A percentile compares a stretch with the other conserved stretches of the same genome.
Conservation (phyloP, 2,329 filamentous ascomycete genomes). For the Laburnicola sp. region DNA sequence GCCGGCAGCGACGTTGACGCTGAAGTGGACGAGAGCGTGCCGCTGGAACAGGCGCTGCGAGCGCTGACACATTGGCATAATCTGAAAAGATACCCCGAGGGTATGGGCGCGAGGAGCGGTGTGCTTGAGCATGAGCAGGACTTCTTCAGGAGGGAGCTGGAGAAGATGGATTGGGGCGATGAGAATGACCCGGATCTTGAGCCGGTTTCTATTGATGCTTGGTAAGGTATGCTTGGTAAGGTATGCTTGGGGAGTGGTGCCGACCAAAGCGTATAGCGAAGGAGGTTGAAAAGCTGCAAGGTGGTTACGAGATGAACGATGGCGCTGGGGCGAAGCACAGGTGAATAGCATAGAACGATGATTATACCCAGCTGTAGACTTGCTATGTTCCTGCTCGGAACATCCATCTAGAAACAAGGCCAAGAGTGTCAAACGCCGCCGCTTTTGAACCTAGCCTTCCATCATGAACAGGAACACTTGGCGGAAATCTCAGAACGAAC, state of each 20-base stretch:
- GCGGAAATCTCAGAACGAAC: neutral
- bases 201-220: slow-evolving; percentile 28
- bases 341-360: too few relatives aligned
- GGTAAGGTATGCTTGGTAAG: slow-evolving; percentile 38
- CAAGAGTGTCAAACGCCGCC: slow-evolving; percentile 8
- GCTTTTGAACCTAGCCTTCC: neutral
- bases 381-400: too few relatives aligned
- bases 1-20: slow-evolving; percentile 88
- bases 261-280: too few relatives aligned
- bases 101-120: slow-evolving; percentile 60
- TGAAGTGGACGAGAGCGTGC: slow-evolving; percentile 89
- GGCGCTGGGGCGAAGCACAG: too few relatives aligned
- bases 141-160: slow-evolving; percentile 54
- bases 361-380: too few relatives aligned
- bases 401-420: neutral
- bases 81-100: slow-evolving; percentile 76
- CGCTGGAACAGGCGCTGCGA: slow-evolving; percentile 85
- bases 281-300: too few relatives aligned
- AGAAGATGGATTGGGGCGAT: slow-evolving; percentile 53
- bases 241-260: too few relatives aligned
- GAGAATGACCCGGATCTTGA: slow-evolving; percentile 33
- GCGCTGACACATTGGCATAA: slow-evolving; percentile 96
- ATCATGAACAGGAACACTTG: neutral
- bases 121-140: slow-evolving; percentile 51
- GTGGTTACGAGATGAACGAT: too few relatives aligned